Conservation (phyloP, 163 green algal genomes). For the Prototheca wickerhamii region DNA sequence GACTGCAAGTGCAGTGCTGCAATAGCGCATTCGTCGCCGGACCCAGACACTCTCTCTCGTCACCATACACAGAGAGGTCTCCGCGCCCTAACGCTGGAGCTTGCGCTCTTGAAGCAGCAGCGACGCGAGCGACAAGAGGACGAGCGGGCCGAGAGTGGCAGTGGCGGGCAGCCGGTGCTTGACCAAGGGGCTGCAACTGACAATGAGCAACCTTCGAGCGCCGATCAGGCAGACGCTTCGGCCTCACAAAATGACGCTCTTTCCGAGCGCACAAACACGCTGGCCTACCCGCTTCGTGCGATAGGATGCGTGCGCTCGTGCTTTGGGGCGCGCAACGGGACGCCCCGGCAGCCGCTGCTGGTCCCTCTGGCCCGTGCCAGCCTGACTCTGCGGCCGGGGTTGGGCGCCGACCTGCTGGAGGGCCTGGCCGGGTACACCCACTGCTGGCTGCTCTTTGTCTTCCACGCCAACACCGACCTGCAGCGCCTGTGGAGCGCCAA, state of each 20-base stretch:
- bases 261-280: neutral
- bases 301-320: slow-evolving; percentile 59
- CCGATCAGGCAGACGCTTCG: neutral
- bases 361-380: slow-evolving; percentile 50
- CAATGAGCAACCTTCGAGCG: no score
- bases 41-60: no score
- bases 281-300: slow-evolving; percentile 45
- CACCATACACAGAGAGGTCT: no score
- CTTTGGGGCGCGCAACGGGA: slow-evolving; percentile 75
- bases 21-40: no score
- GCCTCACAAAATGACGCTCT: neutral
- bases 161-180: no score
- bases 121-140: no score
- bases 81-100: no score
- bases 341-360: slow-evolving; percentile 79
- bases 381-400: slow-evolving; percentile 43
- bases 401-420: slow-evolving; percentile 56
- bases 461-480: slow-evolving; percentile 87
- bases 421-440: slow-evolving; percentile 80
- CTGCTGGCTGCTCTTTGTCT: slow-evolving; percentile 90
- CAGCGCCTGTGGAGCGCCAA: slow-evolving; percentile 10
- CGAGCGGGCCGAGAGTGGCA: no score
- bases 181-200: no score
- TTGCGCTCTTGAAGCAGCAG: no score
- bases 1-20: no score